Evolutionary conservation across 2,329 filamentous ascomycete genomes (phyloP).

Genomic region (Colletotrichum magnum): DNA sequence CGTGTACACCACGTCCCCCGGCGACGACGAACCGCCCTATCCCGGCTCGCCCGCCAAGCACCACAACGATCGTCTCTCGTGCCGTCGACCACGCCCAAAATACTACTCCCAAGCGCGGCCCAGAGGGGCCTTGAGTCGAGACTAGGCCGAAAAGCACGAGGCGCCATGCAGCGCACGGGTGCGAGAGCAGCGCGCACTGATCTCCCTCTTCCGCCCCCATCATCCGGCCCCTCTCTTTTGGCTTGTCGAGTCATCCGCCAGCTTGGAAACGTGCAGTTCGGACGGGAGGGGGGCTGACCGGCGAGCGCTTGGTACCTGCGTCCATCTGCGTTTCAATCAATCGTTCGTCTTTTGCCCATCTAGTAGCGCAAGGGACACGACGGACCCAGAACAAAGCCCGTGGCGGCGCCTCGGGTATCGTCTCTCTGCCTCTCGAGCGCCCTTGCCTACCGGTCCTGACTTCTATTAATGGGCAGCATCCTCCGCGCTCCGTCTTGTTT

Average conservation of each 20-base stretch:
- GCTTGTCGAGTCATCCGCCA: slow-evolving; percentile 22
- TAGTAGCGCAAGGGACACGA: slow-evolving; percentile 14
- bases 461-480: slow-evolving; percentile 24
- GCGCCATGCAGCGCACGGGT: slow-evolving; percentile 31
- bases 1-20: no score
- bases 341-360: not conserved
- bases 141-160: slow-evolving; percentile 19
- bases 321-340: slow-evolving; percentile 18
- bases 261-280: slow-evolving; percentile 15
- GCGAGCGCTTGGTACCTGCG: slow-evolving; percentile 26
- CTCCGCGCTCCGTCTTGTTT: slow-evolving; percentile 15
- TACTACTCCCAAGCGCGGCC: slow-evolving; percentile 19
- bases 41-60: slow-evolving; percentile 13
- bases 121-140: slow-evolving; percentile 1
- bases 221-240: slow-evolving; percentile 1
- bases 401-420: slow-evolving; percentile 13
- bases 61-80: slow-evolving; percentile 19
- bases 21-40: slow-evolving; percentile 8
- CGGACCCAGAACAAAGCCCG: slow-evolving; percentile 28
- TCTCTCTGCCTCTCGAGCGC: slow-evolving; percentile 18
- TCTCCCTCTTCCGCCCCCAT: slow-evolving; percentile 8
- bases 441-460: slow-evolving; percentile 25
- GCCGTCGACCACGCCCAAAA: slow-evolving; percentile 9
- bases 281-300: slow-evolving; percentile 2
- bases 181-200: slow-evolving; percentile 26